Conservation (phyloP, 345 rosid genomes). For the Lagerstroemia speciosa region DNA sequence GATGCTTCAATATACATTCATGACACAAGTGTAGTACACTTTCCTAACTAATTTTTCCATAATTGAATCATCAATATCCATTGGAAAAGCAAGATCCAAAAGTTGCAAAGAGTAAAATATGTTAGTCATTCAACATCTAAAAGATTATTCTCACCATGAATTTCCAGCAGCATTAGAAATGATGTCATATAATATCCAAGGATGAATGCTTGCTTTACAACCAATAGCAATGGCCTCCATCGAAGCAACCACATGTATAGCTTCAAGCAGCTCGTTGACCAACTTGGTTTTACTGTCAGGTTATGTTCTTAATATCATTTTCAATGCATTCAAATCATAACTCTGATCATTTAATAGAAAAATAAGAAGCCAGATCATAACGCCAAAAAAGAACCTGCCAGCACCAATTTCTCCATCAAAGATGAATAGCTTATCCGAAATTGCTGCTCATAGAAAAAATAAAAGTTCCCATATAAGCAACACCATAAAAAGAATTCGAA, state of each 20-base stretch:
- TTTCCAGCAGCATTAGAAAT: conserved; percentile 97
- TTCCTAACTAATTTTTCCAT: too few species aligned
- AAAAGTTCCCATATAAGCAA: not conserved
- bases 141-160: conserved; percentile 58
- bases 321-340: not conserved
- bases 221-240: conserved; percentile 84
- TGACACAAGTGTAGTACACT: too few species aligned
- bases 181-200: conserved; percentile 87
- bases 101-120: too few species aligned
- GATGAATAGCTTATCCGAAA: conserved; percentile 58
- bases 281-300: conserved; percentile 62
- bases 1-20: too few species aligned
- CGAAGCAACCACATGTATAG: conserved; percentile 80
- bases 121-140: not conserved
- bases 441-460: conserved; percentile 38
- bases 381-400: conserved; percentile 50
- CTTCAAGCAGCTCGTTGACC: conserved; percentile 80
- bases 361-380: not conserved
- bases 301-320: not conserved
- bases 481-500: not conserved
- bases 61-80: too few species aligned
- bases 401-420: conserved; percentile 77
- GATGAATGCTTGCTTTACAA: conserved; percentile 65
- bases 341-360: not conserved
- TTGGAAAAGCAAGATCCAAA: too few species aligned